A percentile compares a stretch with the other conserved stretches of the same genome.
Evolutionary conservation across 2,329 filamentous ascomycete genomes (phyloP).

Genomic region (Diaporthe citri): DNA sequence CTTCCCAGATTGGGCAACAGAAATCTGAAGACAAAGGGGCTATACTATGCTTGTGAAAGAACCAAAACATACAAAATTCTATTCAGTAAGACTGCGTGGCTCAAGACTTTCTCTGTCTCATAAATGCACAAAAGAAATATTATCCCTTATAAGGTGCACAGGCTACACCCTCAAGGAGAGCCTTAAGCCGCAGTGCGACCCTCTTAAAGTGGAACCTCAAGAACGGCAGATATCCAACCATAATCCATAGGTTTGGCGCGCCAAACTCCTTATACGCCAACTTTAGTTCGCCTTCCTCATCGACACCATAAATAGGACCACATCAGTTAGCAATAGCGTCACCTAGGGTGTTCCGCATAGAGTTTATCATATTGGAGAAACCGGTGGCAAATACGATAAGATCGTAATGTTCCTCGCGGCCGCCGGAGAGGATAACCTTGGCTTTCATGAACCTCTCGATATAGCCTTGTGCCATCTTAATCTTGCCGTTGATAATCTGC

Average conservation of each 20-base stretch:
- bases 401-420: slow-evolving; percentile 64
- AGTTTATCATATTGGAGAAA: background rate
- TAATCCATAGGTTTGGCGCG: slow-evolving; percentile 74
- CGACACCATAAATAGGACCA: slow-evolving; percentile 72
- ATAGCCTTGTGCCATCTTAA: slow-evolving; percentile 57
- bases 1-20: too few relatives aligned
- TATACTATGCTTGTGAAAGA: too few relatives aligned
- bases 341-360: slow-evolving; percentile 57
- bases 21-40: too few relatives aligned
- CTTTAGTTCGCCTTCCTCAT: slow-evolving; percentile 67
- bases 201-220: slow-evolving; percentile 71
- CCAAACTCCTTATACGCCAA: slow-evolving; percentile 70
- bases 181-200: slow-evolving; percentile 66
- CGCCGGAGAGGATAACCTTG: slow-evolving; percentile 58
- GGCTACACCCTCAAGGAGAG: slow-evolving; percentile 47
- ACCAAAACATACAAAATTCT: background rate
- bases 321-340: slow-evolving; percentile 70
- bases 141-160: slow-evolving; percentile 11
- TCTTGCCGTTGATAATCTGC: slow-evolving; percentile 53
- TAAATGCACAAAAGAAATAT: background rate
- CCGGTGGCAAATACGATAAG: slow-evolving; percentile 76
- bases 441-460: slow-evolving; percentile 60
- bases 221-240: slow-evolving; percentile 73
- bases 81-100: background rate
- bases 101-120: background rate